Evolutionary conservation across 1,284 basidiomycete species (phyloP).

Genomic region (Cerioporus squamosus): DNA sequence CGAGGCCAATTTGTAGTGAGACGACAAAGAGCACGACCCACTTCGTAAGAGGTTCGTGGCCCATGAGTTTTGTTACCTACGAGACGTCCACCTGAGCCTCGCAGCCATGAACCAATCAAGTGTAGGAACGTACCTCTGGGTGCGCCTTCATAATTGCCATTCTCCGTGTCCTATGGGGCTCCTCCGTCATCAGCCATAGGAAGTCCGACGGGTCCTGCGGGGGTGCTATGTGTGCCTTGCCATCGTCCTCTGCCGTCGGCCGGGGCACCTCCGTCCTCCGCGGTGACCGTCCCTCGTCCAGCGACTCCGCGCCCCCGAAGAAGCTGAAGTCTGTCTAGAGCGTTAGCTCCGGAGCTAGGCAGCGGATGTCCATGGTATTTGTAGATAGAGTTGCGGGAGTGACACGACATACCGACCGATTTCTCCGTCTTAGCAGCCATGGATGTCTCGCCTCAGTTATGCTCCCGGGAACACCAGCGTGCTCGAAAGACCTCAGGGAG

Average conservation of each 20-base stretch:
- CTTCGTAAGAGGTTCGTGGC: conserved; percentile 89
- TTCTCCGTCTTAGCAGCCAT: conserved; percentile 8
- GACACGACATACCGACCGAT: conserved; percentile 9
- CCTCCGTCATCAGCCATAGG: conserved; percentile 96
- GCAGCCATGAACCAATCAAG: background rate
- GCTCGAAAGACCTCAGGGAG: too few relatives aligned
- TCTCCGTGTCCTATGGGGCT: conserved; percentile 89
- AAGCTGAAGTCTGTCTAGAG: conserved; percentile 65
- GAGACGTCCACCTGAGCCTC: background rate
- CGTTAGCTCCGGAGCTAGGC: background rate
- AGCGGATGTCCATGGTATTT: background rate
- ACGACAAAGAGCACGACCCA: conserved; percentile 86
- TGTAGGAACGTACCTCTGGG: conserved; percentile 70
- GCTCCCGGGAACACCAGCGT: too few relatives aligned
- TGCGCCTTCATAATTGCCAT: conserved; percentile 93
- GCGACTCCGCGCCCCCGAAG: conserved; percentile 79
- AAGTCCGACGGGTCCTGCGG: conserved; percentile 82
- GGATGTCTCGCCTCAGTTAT: background rate
- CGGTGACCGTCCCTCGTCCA: conserved; percentile 61
- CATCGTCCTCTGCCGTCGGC: conserved; percentile 45
- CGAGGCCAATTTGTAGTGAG: conserved; percentile 71
- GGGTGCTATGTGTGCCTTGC: conserved; percentile 47
- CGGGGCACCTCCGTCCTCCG: conserved; percentile 58
- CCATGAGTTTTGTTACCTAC: conserved; percentile 94
- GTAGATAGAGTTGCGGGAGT: background rate